phyloP scores from a whole-genome alignment of 208 protist species.

The Herpetomonas tarakana region DNA sequence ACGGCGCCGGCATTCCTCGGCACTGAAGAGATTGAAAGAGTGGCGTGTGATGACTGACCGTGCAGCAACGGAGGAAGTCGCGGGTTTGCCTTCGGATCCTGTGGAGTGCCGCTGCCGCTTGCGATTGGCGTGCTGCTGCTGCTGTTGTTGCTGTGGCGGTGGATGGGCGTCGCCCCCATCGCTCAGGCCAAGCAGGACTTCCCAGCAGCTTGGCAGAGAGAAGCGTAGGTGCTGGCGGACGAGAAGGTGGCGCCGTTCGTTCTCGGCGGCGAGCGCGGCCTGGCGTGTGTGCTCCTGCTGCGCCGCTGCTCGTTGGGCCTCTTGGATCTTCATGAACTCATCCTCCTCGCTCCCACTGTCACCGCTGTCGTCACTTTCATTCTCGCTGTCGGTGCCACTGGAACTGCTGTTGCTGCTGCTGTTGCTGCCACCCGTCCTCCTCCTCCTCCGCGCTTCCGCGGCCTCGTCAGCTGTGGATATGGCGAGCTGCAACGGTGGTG shows the following conservation, averaged over 20 bases:
- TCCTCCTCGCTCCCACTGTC: neutral
- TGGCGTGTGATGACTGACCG: slow-evolving; percentile 13
- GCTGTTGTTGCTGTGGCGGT: no score
- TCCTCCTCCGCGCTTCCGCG: no score
- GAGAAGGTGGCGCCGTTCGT: neutral
- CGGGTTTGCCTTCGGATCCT: no score
- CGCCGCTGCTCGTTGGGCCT: neutral
- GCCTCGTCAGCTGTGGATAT: neutral
- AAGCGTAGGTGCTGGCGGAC: slow-evolving; percentile 19
- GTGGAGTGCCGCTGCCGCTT: neutral
- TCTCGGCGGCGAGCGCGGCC: neutral
- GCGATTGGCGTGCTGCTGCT: no score
- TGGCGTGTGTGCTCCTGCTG: neutral
- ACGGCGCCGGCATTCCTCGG: slow-evolving; percentile 49
- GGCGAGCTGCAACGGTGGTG: neutral
- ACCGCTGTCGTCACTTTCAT: slow-evolving; percentile 1
- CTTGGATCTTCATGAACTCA: neutral
- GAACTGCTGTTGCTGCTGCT: neutral
- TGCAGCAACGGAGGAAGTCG: neutral
- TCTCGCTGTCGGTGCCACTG: neutral
- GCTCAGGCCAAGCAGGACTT: slow-evolving; percentile 22
- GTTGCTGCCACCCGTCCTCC: no score
- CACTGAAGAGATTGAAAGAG: slow-evolving; percentile 52
- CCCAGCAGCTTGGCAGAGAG: slow-evolving; percentile 26
- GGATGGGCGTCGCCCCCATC: no score